These are phyloP conservation scores for Cyclotella kingstonii DNA, from an alignment of 108 stramenopile genomes.

Conservation along the genomic window DNA sequence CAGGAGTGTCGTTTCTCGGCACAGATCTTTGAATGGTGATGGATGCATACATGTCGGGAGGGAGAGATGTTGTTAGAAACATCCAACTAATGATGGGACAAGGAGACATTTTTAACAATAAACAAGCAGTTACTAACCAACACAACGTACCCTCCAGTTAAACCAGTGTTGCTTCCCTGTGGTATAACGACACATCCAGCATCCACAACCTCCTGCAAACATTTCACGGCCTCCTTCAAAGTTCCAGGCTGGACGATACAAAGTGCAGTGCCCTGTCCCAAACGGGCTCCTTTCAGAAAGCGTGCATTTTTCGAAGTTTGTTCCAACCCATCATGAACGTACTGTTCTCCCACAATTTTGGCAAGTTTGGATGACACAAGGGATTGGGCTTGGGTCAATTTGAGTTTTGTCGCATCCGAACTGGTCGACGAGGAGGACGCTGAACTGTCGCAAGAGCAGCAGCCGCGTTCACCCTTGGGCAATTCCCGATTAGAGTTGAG, in stretches of 20 bases:
- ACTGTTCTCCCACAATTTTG: constrained; percentile 63
- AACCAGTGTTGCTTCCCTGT: constrained; percentile 78
- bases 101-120: not conserved
- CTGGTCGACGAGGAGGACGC: too few relatives aligned
- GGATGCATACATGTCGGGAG: not conserved
- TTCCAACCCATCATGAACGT: constrained; percentile 54
- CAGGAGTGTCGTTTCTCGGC: constrained; percentile 48
- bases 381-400: constrained; percentile 54
- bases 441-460: constrained; percentile 32
- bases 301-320: constrained; percentile 35
- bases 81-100: too few relatives aligned
- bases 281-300: constrained; percentile 69
- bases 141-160: constrained; percentile 67
- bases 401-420: not conserved
- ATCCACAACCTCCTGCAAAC: constrained; percentile 62
- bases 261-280: constrained; percentile 60
- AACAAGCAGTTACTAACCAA: not conserved
- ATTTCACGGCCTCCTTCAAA: constrained; percentile 54
- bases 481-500: constrained; percentile 33
- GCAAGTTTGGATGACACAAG: constrained; percentile 42
- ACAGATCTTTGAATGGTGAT: constrained; percentile 44
- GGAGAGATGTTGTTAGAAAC: too few relatives aligned
- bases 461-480: constrained; percentile 45
- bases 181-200: constrained; percentile 59
- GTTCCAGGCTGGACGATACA: constrained; percentile 69